Evolutionary conservation across 208 protist genomes (phyloP).

Genomic region (Crithidia fasciculata): DNA sequence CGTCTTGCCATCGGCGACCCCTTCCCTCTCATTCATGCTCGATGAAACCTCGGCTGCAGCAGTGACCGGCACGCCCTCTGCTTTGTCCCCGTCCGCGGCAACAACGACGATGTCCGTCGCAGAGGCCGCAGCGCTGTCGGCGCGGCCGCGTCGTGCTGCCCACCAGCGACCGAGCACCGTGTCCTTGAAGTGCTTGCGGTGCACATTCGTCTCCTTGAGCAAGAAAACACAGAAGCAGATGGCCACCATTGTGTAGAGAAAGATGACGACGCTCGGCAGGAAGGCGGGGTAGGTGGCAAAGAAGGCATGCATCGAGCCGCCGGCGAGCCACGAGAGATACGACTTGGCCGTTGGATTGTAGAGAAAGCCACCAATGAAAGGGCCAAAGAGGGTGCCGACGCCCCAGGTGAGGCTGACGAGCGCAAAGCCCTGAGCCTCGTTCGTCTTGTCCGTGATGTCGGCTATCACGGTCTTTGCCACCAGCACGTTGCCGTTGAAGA

Average conservation of each 20-base stretch:
- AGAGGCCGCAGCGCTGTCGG: background rate
- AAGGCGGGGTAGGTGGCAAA: slow-evolving; percentile 55
- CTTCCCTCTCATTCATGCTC: background rate
- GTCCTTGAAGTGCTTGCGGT: slow-evolving; percentile 19
- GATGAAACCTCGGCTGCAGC: too few species aligned
- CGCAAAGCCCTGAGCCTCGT: slow-evolving; percentile 91
- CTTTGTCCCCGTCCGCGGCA: background rate
- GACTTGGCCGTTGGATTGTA: slow-evolving; percentile 61
- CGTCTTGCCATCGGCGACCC: background rate
- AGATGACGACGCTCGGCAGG: slow-evolving; percentile 50
- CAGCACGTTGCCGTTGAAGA: slow-evolving; percentile 72
- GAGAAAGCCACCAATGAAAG: slow-evolving; percentile 68
- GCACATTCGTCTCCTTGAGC: slow-evolving; percentile 52
- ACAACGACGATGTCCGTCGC: background rate
- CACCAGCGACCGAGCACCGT: slow-evolving; percentile 12
- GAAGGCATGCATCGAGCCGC: slow-evolving; percentile 39
- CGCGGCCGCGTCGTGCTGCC: background rate
- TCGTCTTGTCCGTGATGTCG: slow-evolving; percentile 74
- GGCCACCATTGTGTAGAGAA: slow-evolving; percentile 45
- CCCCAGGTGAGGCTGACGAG: slow-evolving; percentile 93
- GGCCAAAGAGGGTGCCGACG: slow-evolving; percentile 63
- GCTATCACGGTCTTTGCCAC: slow-evolving; percentile 76
- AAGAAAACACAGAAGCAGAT: slow-evolving; percentile 45
- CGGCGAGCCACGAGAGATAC: slow-evolving; percentile 33
- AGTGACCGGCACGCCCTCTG: too few species aligned